phyloP scores from a whole-genome alignment of 2,329 filamentous ascomycete species.

The Fonsecaea pedrosoi region DNA sequence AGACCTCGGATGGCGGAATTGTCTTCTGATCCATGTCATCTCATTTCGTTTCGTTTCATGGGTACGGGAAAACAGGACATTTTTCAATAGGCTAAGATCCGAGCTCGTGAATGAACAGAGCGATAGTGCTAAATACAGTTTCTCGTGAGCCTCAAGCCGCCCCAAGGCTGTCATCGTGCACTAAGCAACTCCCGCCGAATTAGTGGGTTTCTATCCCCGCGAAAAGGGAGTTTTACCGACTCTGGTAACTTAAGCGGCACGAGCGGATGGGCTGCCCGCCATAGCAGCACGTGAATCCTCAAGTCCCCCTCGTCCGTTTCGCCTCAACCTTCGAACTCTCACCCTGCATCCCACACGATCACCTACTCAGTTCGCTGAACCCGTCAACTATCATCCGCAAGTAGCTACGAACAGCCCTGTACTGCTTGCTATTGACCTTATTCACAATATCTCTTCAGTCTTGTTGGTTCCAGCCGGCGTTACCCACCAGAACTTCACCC shows the following conservation, averaged over 20 bases:
- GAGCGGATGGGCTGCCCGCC: neutral
- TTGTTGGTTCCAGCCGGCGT: neutral
- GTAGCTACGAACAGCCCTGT: neutral
- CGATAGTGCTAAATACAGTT: neutral
- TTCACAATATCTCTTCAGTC: neutral
- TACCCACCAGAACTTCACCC: neutral
- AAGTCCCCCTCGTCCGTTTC: neutral
- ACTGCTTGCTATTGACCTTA: neutral
- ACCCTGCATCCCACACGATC: constrained; percentile 6
- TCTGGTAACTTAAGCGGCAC: constrained; percentile 8
- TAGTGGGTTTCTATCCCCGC: neutral
- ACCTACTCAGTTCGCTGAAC: neutral
- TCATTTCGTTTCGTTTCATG: neutral
- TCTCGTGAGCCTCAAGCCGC: neutral
- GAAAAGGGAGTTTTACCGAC: neutral
- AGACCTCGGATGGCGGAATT: neutral
- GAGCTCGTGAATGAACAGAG: neutral
- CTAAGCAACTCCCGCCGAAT: neutral
- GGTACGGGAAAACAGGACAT: neutral
- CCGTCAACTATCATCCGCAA: neutral
- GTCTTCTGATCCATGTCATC: neutral
- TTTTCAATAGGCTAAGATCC: constrained; percentile 7
- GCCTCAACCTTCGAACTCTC: constrained; percentile 2
- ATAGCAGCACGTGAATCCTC: neutral
- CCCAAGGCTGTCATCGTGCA: neutral